Conservation (phyloP, 495 filamentous ascomycete species). For the Lophiostoma macrostomum region DNA sequence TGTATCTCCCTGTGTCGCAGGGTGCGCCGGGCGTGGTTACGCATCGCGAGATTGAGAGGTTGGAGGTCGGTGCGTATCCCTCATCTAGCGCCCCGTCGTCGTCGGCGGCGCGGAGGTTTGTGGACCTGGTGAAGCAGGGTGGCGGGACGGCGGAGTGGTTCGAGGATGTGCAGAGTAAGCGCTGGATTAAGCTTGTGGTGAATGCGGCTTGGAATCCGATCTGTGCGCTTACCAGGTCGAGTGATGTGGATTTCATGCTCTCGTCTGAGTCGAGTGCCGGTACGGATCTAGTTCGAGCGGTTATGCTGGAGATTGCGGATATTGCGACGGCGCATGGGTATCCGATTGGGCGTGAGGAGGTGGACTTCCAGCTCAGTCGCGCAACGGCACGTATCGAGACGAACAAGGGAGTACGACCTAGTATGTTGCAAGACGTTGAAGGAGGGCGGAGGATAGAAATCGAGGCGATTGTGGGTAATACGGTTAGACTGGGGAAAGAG, state of each 20-base stretch:
- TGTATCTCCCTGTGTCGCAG: conserved; percentile 52
- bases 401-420: conserved; percentile 46
- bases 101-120: conserved; percentile 39
- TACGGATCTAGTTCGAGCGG: conserved; percentile 39
- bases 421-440: conserved; percentile 50
- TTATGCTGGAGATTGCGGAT: conserved; percentile 52
- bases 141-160: conserved; percentile 43
- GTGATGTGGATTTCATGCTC: conserved; percentile 46
- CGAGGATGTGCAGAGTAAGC: conserved; percentile 50
- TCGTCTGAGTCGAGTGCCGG: conserved; percentile 41
- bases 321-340: conserved; percentile 48
- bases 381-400: conserved; percentile 38
- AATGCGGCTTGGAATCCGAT: conserved; percentile 55
- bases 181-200: conserved; percentile 53
- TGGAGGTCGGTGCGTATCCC: conserved; percentile 52
- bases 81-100: conserved; percentile 34
- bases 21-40: conserved; percentile 33
- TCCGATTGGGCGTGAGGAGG: conserved; percentile 35
- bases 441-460: conserved; percentile 46
- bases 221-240: conserved; percentile 48
- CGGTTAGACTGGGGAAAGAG: conserved; percentile 44
- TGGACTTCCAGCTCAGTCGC: conserved; percentile 43
- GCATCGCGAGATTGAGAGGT: conserved; percentile 38
- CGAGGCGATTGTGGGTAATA: conserved; percentile 54
- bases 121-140: conserved; percentile 39